Percentiles rank a stretch among this genome's conserved stretches.
Conservation (phyloP, 148 eudicot species). For the Agrostemma githago region DNA sequence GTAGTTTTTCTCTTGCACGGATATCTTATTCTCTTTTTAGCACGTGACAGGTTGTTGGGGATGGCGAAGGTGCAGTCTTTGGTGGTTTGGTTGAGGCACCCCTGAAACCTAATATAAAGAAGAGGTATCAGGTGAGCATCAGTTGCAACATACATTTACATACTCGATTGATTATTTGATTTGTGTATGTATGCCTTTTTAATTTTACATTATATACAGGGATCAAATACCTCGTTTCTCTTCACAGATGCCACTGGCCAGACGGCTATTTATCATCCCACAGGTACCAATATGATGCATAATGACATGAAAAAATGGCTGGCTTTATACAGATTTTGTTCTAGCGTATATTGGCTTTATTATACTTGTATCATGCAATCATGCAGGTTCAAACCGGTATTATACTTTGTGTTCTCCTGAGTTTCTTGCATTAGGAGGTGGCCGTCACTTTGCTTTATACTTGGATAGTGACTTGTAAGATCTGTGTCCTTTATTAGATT, state of each 20-base stretch:
- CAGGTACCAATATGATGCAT: conserved; percentile 46
- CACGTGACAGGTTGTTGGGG: conserved; percentile 71
- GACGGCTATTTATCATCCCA: conserved; percentile 59
- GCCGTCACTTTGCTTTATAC: conserved; percentile 83
- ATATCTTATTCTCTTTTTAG: not conserved
- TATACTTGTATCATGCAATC: conserved; percentile 4
- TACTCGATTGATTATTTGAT: conserved; percentile 1
- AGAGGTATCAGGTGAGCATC: conserved; percentile 68
- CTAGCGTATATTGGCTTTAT: conserved; percentile 7
- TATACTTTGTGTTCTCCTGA: conserved; percentile 85
- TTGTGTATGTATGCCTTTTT: conserved; percentile 14
- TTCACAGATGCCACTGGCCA: conserved; percentile 66
- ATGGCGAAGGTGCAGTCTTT: conserved; percentile 78
- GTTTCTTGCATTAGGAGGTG: conserved; percentile 87
- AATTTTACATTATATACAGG: conserved; percentile 42
- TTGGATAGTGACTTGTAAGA: conserved; percentile 86
- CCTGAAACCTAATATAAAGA: conserved; percentile 50
- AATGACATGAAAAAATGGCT: not conserved
- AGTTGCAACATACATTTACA: not conserved
- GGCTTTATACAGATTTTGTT: not conserved
- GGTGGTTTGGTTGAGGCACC: conserved; percentile 96
- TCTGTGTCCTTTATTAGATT: conserved; percentile 7
- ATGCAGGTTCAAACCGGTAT: conserved; percentile 82
- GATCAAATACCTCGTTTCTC: conserved; percentile 70
- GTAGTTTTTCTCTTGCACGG: not conserved